Conservation (phyloP, 768 basidiomycete genomes). For the Amanita rimosa region DNA sequence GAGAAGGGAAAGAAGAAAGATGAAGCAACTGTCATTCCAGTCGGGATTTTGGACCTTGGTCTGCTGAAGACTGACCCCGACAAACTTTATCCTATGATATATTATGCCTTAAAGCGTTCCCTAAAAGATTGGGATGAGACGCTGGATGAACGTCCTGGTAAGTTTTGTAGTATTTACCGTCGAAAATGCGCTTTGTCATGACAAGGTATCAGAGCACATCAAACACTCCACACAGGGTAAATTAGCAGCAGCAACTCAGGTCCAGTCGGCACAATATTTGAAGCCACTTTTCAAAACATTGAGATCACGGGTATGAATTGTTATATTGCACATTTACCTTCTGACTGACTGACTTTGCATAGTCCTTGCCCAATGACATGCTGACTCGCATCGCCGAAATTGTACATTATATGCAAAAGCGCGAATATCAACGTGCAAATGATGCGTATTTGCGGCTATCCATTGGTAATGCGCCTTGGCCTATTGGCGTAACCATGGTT, state of each 20-base stretch:
- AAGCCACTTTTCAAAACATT: slow-evolving; percentile 93
- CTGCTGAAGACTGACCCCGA: slow-evolving; percentile 87
- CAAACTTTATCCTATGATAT: slow-evolving; percentile 94
- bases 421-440: slow-evolving; percentile 92
- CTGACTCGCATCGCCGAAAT: slow-evolving; percentile 84
- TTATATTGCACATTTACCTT: background rate
- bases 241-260: slow-evolving; percentile 88
- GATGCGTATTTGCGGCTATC: slow-evolving; percentile 95
- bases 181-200: slow-evolving; percentile 1
- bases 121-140: slow-evolving; percentile 96
- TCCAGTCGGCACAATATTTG: slow-evolving; percentile 91
- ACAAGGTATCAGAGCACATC: slow-evolving; percentile 57
- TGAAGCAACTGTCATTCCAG: slow-evolving; percentile 29
- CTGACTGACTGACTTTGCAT: background rate
- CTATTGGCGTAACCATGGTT: slow-evolving; percentile 99
- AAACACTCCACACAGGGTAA: slow-evolving; percentile 89
- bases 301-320: slow-evolving; percentile 63
- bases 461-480: slow-evolving; percentile 99
- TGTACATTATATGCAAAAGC: slow-evolving; percentile 91
- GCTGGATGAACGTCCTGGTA: slow-evolving; percentile 89
- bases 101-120: slow-evolving; percentile 86
- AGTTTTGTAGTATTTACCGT: slow-evolving; percentile 10
- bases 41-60: slow-evolving; percentile 61
- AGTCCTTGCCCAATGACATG: slow-evolving; percentile 80
- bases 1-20: slow-evolving; percentile 53